Base-by-base conservation (phyloP, 768 basidiomycete species). In the Tylopilus sp. region DNA sequence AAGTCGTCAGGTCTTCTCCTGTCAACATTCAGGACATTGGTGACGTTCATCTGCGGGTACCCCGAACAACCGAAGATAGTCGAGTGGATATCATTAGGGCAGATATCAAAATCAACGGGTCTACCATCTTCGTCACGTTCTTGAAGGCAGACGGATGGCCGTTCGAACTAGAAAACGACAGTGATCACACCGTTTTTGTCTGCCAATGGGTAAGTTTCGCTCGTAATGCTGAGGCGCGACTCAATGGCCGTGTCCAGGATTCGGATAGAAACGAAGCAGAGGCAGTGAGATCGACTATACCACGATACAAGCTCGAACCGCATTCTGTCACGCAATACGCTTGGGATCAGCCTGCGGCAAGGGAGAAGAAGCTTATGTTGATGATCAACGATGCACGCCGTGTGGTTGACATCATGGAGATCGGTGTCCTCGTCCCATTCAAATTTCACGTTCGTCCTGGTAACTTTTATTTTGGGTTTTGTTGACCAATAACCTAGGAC, bases 11-110 rank as follows among this genome's bases (percentile, higher is more conserved):
- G 95, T 95, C 95, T 2, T 76, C 94, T 1, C 91, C 94, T 1
- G 85, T 98, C 70, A 92, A 90, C 64, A 79, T 98, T 33, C 85
- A 93, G 62, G 89, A 95, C 59, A 91, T 99, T 52, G 97, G 97
- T 17, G 73, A 78, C 23, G 79, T 91, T 2, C 81, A 93, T 62
- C 78, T 94, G 61, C 85, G 88, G 10, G 69, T 94, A 12, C 73
- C 74, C 41, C 73, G 72, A 28, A 66, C 75, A n/a, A 51, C 58
- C 50, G 49, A 68, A 66, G 44, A 62, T 62, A 66, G 70, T 40
- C 64, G 71, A 35, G 74, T 73, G 31, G 74, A 79, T 36, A 73
- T 98, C 26, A 71, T 95, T 50, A 78, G 82, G 15, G 81, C 84
- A 5, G 92, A 98, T 56, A 75, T 93, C 44, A 80, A 83, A 52